Base-by-base conservation (phyloP, 2,329 filamentous ascomycete genomes). In the Penicillium sclerotigenum region DNA sequence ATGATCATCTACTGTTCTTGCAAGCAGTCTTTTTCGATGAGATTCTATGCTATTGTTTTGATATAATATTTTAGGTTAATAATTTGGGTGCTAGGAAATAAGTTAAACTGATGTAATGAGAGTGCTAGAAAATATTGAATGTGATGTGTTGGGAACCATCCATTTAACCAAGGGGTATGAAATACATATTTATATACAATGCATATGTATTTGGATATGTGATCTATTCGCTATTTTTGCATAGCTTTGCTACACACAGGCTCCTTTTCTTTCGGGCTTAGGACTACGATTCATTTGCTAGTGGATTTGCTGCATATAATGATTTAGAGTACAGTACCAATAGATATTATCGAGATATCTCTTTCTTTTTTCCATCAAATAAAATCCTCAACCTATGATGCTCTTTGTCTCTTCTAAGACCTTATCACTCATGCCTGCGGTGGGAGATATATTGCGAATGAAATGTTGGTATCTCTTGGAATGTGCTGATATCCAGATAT, bases 11-110 rank as follows among this genome's bases (percentile, higher is more conserved):
- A 52, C 37, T 11, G 47, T 45, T 28, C 37, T 53, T 2, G 59
- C 40, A 13, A 63, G 41, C 11, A 60, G 45, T 38, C 62, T 66
- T 46, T 60, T 64, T 13, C 16, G 16, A 11, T 45, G 34, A 13
- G 28, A 33, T 9, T 36, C 37, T 45, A 54, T 54, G 10, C 0
- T 33, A 3, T 38, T 16, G 3, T 11, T 16, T 26, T 4, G 7
- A 13, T 26, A 9, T 1, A 45, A 36, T 33, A 13, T 16, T 14
- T 28, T 40, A 9, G 34, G 16, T 40, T 1, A 45, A 36, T 33
- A 13, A 22, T 14, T 28, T 40, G 13, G 34, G 16, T 40, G 14
- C 13, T 6, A n/a, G n/a, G n/a, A n/a, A n/a, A n/a, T n/a, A 45
- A 28, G 8, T 11, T 3, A n/a, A 20, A 18, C 5, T 20, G 5